These are phyloP conservation scores for Cephalotrichum gorgonifer DNA, from an alignment of 2,329 filamentous ascomycete genomes.

Conservation along the genomic window DNA sequence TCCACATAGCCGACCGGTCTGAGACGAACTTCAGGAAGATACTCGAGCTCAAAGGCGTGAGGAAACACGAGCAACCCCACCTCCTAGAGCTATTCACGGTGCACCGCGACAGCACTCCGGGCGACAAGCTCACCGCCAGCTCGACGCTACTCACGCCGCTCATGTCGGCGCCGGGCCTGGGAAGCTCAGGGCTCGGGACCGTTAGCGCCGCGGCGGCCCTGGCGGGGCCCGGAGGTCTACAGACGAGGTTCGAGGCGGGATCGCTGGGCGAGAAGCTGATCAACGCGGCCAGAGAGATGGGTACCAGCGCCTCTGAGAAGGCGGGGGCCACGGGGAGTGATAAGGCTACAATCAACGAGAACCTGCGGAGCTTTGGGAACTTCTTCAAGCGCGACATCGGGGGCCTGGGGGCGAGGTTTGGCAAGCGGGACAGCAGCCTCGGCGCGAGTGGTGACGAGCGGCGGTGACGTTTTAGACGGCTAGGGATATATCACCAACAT, in stretches of 20 bases:
- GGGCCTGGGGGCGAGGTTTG: constrained; percentile 63
- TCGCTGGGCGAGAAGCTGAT: constrained; percentile 80
- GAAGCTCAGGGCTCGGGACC: constrained; percentile 22
- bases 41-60: constrained; percentile 87
- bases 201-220: constrained; percentile 34
- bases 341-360: constrained; percentile 76
- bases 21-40: constrained; percentile 95
- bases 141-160: constrained; percentile 64
- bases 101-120: constrained; percentile 66
- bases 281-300: constrained; percentile 78
- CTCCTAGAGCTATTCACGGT: constrained; percentile 76
- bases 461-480: not conserved
- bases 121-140: constrained; percentile 59
- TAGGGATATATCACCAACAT: not conserved
- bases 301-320: constrained; percentile 31
- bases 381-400: constrained; percentile 88
- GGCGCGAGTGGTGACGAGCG: constrained; percentile 8
- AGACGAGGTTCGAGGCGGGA: constrained; percentile 65
- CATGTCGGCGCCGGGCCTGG: constrained; percentile 32
- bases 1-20: constrained; percentile 88
- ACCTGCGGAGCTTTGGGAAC: constrained; percentile 89
- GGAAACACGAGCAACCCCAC: constrained; percentile 69
- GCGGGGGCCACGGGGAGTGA: constrained; percentile 22
- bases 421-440: constrained; percentile 42
- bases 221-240: constrained; percentile 25